These are phyloP conservation scores for Fusarium cicatricum DNA, from an alignment of 2,329 filamentous ascomycete species.

Conservation along the genomic window DNA sequence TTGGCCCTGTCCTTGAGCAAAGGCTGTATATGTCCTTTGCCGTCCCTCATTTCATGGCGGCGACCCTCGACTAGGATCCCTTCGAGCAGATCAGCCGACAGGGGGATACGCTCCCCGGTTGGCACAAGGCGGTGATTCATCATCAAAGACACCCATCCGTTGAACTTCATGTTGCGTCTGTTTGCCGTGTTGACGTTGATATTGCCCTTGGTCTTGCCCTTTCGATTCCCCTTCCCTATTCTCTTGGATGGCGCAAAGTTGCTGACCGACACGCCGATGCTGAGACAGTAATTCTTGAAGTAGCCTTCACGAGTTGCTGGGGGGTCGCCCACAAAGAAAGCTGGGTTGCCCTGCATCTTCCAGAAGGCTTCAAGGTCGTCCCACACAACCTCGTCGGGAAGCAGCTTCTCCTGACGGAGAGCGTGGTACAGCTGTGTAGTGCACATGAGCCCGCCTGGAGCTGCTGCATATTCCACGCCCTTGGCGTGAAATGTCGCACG, in stretches of 20 bases:
- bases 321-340: constrained; percentile 35
- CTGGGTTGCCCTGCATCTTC: constrained; percentile 23
- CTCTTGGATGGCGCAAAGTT: constrained; percentile 31
- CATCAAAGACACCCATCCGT: constrained; percentile 8
- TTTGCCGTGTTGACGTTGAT: constrained; percentile 17
- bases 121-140: not conserved
- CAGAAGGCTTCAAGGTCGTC: constrained; percentile 24
- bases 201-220: not conserved
- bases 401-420: constrained; percentile 26
- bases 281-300: constrained; percentile 36
- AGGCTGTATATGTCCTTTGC: constrained; percentile 7
- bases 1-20: constrained; percentile 2
- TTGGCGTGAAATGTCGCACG: constrained; percentile 19
- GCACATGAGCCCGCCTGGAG: constrained; percentile 25
- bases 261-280: constrained; percentile 25
- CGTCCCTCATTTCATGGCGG: not conserved
- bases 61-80: constrained; percentile 9
- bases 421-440: constrained; percentile 37
- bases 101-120: not conserved
- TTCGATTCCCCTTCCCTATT: not conserved
- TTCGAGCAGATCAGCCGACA: constrained; percentile 7
- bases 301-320: constrained; percentile 30
- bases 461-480: constrained; percentile 21
- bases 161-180: constrained; percentile 24
- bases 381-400: constrained; percentile 14